Percentiles rank a stretch among this genome's conserved stretches.
Conservation (phyloP, 116 monocot genomes). For the Zostera marina region DNA sequence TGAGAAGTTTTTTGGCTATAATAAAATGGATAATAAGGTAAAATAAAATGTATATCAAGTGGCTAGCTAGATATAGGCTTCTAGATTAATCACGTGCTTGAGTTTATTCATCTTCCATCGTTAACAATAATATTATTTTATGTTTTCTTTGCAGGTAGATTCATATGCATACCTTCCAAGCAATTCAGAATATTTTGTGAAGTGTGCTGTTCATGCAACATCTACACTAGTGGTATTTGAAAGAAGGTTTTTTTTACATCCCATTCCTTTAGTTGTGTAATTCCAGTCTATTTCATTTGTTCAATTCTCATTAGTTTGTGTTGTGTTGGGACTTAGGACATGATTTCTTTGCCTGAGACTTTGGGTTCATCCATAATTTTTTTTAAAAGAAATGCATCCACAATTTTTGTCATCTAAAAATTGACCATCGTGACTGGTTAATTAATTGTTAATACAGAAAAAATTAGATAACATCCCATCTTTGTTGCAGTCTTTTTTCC, state of each 20-base stretch:
- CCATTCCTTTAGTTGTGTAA: neutral
- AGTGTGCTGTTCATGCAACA: slow-evolving; percentile 10
- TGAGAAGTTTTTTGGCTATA: no score
- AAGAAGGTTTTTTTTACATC: slow-evolving; percentile 23
- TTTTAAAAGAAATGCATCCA: no score
- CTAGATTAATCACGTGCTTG: neutral
- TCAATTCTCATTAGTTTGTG: neutral
- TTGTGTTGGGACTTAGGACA: no score
- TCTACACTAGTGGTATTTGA: slow-evolving; percentile 53
- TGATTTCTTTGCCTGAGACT: no score
- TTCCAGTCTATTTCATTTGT: neutral
- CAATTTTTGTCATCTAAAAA: no score
- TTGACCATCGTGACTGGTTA: no score
- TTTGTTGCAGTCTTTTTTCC: no score
- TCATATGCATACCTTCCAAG: slow-evolving; percentile 66
- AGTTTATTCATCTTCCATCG: neutral
- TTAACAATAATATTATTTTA: neutral
- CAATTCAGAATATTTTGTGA: slow-evolving; percentile 32
- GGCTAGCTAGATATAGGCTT: neutral
- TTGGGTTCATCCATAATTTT: no score
- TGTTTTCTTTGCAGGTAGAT: slow-evolving; percentile 34
- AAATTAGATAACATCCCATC: no score
- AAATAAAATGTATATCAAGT: neutral
- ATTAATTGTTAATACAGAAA: no score
- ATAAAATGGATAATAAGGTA: no score